phyloP scores from a whole-genome alignment of 257 asterid species.

The Ilex asprella region DNA sequence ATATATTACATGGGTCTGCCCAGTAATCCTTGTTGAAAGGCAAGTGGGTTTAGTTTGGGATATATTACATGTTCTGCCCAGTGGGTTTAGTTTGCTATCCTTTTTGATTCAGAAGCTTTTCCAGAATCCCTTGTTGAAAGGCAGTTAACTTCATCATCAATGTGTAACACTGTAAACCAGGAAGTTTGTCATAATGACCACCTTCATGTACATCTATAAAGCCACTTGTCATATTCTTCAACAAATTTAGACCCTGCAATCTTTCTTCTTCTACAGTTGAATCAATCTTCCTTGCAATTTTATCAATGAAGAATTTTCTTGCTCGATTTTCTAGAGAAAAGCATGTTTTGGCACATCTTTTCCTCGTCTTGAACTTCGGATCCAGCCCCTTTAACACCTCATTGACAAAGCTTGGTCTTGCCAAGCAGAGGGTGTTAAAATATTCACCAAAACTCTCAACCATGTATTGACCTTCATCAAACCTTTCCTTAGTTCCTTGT shows the following conservation, averaged over 20 bases:
- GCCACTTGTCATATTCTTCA: slow-evolving; percentile 64
- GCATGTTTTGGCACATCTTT: slow-evolving; percentile 43
- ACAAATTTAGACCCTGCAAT: slow-evolving; percentile 57
- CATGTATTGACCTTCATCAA: slow-evolving; percentile 87
- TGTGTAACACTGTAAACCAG: slow-evolving; percentile 90
- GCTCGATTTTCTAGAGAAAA: slow-evolving; percentile 80
- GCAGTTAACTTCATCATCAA: slow-evolving; percentile 89
- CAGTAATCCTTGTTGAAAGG: no score
- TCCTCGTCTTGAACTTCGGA: slow-evolving; percentile 72
- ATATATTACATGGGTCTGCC: no score
- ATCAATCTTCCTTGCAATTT: slow-evolving; percentile 66
- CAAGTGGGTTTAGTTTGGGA: no score
- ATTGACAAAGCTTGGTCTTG: slow-evolving; percentile 72
- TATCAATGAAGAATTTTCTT: slow-evolving; percentile 73
- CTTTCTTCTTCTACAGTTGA: slow-evolving; percentile 64
- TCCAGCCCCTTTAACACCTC: slow-evolving; percentile 85
- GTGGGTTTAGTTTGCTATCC: no score
- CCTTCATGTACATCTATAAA: slow-evolving; percentile 92
- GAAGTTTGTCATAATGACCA: slow-evolving; percentile 63
- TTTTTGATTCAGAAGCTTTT: slow-evolving; percentile 73
- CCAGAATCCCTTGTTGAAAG: slow-evolving; percentile 61
- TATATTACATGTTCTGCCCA: no score
- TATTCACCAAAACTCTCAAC: slow-evolving; percentile 89
- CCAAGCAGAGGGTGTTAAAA: slow-evolving; percentile 84
- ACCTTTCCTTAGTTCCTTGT: slow-evolving; percentile 81